Base-by-base conservation (phyloP, 306 rosid genomes). In the Ormosia semicastrata region DNA sequence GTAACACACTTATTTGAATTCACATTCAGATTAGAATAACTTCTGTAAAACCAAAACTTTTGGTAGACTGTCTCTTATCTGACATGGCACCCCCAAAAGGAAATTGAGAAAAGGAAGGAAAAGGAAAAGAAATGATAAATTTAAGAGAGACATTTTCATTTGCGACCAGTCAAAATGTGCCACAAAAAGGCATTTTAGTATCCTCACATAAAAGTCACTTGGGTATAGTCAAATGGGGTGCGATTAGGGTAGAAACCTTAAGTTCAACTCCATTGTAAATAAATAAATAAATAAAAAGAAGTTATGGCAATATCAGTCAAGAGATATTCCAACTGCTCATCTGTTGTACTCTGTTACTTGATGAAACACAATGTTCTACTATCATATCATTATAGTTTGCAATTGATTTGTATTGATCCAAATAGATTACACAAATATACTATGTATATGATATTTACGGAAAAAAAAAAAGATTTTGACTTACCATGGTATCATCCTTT, bases 401-500 rank as follows among this genome's bases (percentile, higher is more conserved):
- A 56, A 30, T 58, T 0, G 60, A 40, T 71, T 65, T 36, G 2
- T 6, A 73, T 47, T 36, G 29, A 49, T 44, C 14, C 3, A 63
- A 44, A 44, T 11, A 41, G 53, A 53, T 41, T 24, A 40, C 47
- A 34, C 56, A 80, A 70, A 76, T 13, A 32, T 12, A 3, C 1
- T 0, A 7, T 52, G 62, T 41, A 40, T 24, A 79, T 37, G 11
- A 79, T 33, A 24, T 64, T 66, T 24, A 24, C 24, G 24, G 1
- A 24, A 24, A 54, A 65, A 9, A 24, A 62, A 41, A 53, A 62
- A 68, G 14, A 47, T 17, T 69, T 15, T 60, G 41, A 81, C 93
- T 71, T 88, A 96, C 99, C 99, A 94, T 96, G 32, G 87, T 91
- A 83, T 96, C 98, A 14, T 90, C 93, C 80, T 92, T 94, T 47